Base-by-base conservation (phyloP, 495 filamentous ascomycete genomes). In the Tetracladium marchalianum region DNA sequence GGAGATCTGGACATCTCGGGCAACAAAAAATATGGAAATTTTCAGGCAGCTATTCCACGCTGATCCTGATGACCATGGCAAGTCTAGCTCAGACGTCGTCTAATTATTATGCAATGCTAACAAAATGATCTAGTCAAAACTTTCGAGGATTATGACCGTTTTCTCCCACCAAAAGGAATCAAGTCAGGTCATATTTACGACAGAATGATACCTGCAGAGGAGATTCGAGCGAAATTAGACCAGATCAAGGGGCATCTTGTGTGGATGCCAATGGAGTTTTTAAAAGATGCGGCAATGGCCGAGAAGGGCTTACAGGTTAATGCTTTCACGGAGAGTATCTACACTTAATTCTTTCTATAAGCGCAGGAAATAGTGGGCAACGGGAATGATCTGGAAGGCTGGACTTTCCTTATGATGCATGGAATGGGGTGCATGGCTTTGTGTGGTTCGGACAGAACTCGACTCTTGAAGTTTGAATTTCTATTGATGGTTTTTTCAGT, bases 181-280 rank as follows among this genome's bases (percentile, higher is more conserved):
- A 90, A 87, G 64, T 65, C 85, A 31, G 89, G 90, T 0, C 90
- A 96, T 64, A 71, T 96, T 46, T 92, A 83, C 58, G 84, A 90
- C 56, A 75, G 73, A 10, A 85, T 78, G 65, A 71, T 82, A 51
- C 80, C 85, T 0, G 71, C 73, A 0, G 62, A 76, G 17, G 81
- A 90, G 38, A 78, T 93, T 11, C 72, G 84, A 17, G 53, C 72
- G 57, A 86, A 87, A 62, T 67, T 98, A 31, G 82, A 87, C 57
- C 65, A 76, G 51, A 78, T 96, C 58, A 83, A 78, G 62, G 92
- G 90, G 0, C 92, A 96, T 70, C 61, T 98, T 22, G 89, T 98
- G 0, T 96, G 90, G 90, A 87, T 95, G 82, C 90, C 88, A 39
- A 57, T 96, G 53, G 78, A 90, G 35, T 97, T 94, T 57, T 62